Base-by-base conservation (phyloP, 2,329 filamentous ascomycete genomes). In the Penicillium concentricum region DNA sequence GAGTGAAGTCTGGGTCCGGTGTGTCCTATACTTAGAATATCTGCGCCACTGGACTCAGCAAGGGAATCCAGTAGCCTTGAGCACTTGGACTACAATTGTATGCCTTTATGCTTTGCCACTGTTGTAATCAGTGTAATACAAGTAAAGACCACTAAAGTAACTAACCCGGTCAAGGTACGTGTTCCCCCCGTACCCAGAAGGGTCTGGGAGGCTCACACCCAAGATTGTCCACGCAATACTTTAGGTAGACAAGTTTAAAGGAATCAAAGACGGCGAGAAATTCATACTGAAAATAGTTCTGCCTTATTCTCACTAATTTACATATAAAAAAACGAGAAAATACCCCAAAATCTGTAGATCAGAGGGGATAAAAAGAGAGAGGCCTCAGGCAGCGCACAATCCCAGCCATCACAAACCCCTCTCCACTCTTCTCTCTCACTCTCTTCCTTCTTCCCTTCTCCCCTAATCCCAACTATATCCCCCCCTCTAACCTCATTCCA, bases 401-500 rank as follows among this genome's bases (percentile, higher is more conserved):
- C 60, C 67, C 64, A 67, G 67, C 65, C 67, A 66, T 67, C 66
- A 68, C 67, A 66, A 66, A 61, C 61, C 56, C 61, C 57, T 63
- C 59, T 58, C 59, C 59, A 62, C 63, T 62, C 57, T 55, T 60
- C 54, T 50, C 45, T 56, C 52, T 45, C 45, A 34, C 54, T 47
- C 58, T 61, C 59, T 61, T 58, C 61, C 61, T 61, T 59, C 61
- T 60, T 61, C 45, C 59, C 59, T 56, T 55, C 58, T 53, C 57
- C 53, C 56, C 50, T 48, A 51, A 61, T 59, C 51, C 59, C 62
- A 61, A 57, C 67, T 65, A 50, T 58, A 58, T 53, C 13, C 30
- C 1, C 71, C 69, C 70, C 69, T 71, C 68, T 69, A 70, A 67
- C 73, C 72, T 70, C 72, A 70, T 68, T 72, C 67, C 72, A 71